Base-by-base conservation (phyloP, 257 asterid species). In the Echites panduratus region DNA sequence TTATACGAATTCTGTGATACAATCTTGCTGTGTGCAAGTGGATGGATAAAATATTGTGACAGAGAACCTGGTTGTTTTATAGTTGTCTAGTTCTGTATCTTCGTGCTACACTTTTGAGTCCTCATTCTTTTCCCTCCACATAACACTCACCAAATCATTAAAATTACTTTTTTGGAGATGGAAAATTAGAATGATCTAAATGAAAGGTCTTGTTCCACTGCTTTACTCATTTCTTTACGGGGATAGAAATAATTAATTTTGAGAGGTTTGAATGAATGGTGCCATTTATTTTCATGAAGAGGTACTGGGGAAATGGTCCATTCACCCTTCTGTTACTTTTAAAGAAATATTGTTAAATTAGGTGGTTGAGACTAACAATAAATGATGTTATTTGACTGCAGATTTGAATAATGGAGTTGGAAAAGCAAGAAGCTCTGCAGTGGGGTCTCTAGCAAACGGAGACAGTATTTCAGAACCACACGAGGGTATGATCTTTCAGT, bases 401-500 rank as follows among this genome's bases (percentile, higher is more conserved):
- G 69, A 63, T 62, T 63, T 73, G 44, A 40, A 35, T 48, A 64
- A 45, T 13, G 69, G 68, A 14, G 47, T 47, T 20, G 35, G 24
- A 24, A 49, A 66, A 45, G 61, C 7, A 24, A 45, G 66, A 59
- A 45, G 61, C 58, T 72, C 45, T 14, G 75, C 57, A 59, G 54
- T 32, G 32, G 59, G 27, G 32, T 72, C 58, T 11, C 19, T 59
- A 43, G 70, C 40, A 62, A 29, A 71, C 12, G 75, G 56, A 71
- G 52, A 57, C 4, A 13, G 27, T 56, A 8, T 8, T 26, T 40
- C 16, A 62, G 68, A 74, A 74, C 78, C 78, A 56, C 26, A 54
- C 8, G 54, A 50, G n/a, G 73, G 78, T 9, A 74, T 66, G 78
- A 47, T 22, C 47, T 74, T 74, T 29, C 68, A 54, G 43, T 66